Percentiles rank a stretch among this genome's conserved stretches.
phyloP scores from a whole-genome alignment of 208 protist genomes.

The Leptomonas seymouri region DNA sequence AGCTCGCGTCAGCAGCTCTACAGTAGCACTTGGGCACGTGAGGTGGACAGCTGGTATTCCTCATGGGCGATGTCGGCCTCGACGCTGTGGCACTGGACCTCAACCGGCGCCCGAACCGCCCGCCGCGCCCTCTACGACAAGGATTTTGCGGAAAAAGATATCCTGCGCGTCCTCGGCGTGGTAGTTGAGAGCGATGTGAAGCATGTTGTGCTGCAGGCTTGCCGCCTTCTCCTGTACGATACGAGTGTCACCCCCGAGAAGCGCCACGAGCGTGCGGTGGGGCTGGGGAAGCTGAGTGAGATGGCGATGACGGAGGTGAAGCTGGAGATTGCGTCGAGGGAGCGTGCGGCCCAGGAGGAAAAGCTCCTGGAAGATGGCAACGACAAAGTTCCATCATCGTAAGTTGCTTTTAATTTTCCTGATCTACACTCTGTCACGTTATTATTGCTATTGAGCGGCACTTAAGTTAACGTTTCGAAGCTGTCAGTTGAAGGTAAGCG shows the following conservation, averaged over 20 bases:
- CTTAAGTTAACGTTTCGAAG: too few species aligned
- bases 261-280: conserved; percentile 30
- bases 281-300: conserved; percentile 33
- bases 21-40: conserved; percentile 28
- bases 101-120: conserved; percentile 19
- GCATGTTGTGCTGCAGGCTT: conserved; percentile 45
- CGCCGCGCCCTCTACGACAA: conserved; percentile 23
- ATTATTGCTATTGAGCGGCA: not conserved
- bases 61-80: conserved; percentile 33
- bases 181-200: conserved; percentile 44
- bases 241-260: conserved; percentile 33
- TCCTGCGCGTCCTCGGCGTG: conserved; percentile 35
- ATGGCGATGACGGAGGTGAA: conserved; percentile 35
- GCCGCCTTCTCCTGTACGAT: conserved; percentile 48
- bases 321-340: conserved; percentile 24
- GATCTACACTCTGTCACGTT: not conserved
- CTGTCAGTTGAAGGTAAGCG: too few species aligned
- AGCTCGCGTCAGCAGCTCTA: conserved; percentile 48
- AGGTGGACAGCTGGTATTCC: conserved; percentile 57
- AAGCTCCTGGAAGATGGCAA: not conserved
- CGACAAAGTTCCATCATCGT: not conserved
- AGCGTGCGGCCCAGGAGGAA: conserved; percentile 5
- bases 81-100: conserved; percentile 32
- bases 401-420: not conserved
- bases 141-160: conserved; percentile 41